Evolutionary conservation across 1,139 yeast genomes (phyloP).

Genomic region (Yamadazyma siamensis): DNA sequence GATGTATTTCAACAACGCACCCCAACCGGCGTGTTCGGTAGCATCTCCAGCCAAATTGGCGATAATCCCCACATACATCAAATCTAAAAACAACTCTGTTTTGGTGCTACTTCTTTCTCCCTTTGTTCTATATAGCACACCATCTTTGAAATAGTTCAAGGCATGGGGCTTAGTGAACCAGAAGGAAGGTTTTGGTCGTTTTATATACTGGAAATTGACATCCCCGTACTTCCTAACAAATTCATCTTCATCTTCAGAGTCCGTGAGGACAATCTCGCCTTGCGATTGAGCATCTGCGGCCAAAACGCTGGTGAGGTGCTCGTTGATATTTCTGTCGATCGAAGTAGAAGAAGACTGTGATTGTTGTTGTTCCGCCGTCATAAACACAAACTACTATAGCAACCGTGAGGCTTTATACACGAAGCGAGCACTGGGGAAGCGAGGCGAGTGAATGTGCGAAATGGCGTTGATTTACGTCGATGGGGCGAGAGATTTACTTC

Average conservation of each 20-base stretch:
- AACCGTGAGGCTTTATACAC: no score
- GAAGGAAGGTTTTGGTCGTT: constrained; percentile 38
- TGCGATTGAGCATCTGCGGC: constrained; percentile 4
- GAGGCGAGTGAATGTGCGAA: no score
- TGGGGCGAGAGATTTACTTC: no score
- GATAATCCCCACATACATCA: constrained; percentile 63
- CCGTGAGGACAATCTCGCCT: constrained; percentile 19
- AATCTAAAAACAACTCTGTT: constrained; percentile 59
- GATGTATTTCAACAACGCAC: constrained; percentile 45
- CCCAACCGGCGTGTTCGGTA: constrained; percentile 48
- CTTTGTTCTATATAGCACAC: constrained; percentile 52
- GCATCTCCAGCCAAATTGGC: constrained; percentile 59
- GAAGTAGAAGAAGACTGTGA: no score
- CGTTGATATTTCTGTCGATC: not conserved
- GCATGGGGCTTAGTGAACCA: constrained; percentile 59
- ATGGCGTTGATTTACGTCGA: no score
- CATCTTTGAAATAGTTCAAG: constrained; percentile 58
- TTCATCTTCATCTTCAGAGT: constrained; percentile 42
- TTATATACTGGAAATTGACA: constrained; percentile 46
- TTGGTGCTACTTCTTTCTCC: constrained; percentile 52
- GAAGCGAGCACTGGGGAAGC: no score
- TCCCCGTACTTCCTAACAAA: constrained; percentile 51
- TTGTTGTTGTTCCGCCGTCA: no score
- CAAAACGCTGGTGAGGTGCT: constrained; percentile 1
- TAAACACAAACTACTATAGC: no score